These are phyloP conservation scores for Coprinopsis cinerea DNA, from an alignment of 768 basidiomycete genomes.

Conservation along the genomic window DNA sequence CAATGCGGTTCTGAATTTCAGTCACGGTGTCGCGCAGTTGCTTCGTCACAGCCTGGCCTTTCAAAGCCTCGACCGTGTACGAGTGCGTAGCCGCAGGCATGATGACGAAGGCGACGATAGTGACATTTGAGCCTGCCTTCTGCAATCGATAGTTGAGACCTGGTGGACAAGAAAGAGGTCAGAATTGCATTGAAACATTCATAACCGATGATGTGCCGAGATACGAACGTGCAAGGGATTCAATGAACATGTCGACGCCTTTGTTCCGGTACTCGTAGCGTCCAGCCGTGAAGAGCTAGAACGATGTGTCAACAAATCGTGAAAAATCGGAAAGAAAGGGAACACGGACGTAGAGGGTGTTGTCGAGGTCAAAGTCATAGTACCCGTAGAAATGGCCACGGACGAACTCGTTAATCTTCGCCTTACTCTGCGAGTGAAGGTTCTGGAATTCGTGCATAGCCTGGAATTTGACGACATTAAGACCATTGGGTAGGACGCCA, in stretches of 20 bases:
- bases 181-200: conserved; percentile 3
- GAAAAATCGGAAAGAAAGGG: conserved; percentile 2
- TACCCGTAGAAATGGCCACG: conserved; percentile 98
- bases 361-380: conserved; percentile 93
- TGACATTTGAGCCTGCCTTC: conserved; percentile 60
- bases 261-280: conserved; percentile 99
- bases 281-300: conserved; percentile 96
- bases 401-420: conserved; percentile 98
- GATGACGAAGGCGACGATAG: conserved; percentile 97
- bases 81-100: conserved; percentile 96
- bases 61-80: conserved; percentile 96
- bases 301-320: conserved; percentile 6
- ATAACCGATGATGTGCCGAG: conserved; percentile 1
- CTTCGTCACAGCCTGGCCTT: conserved; percentile 94
- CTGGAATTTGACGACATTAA: conserved; percentile 98
- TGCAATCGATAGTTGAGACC: conserved; percentile 49
- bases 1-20: conserved; percentile 92
- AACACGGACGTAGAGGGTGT: conserved; percentile 70
- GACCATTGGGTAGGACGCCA: conserved; percentile 93
- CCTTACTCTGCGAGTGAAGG: conserved; percentile 84
- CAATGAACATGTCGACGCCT: conserved; percentile 99
- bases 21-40: conserved; percentile 94
- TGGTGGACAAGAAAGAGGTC: conserved; percentile 14
- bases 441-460: conserved; percentile 99
- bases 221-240: conserved; percentile 78